Evolutionary conservation across 305 asterid species (phyloP), one percentile per base, ranked within the genome.

Genomic region (Fraxinus albicans): DNA sequence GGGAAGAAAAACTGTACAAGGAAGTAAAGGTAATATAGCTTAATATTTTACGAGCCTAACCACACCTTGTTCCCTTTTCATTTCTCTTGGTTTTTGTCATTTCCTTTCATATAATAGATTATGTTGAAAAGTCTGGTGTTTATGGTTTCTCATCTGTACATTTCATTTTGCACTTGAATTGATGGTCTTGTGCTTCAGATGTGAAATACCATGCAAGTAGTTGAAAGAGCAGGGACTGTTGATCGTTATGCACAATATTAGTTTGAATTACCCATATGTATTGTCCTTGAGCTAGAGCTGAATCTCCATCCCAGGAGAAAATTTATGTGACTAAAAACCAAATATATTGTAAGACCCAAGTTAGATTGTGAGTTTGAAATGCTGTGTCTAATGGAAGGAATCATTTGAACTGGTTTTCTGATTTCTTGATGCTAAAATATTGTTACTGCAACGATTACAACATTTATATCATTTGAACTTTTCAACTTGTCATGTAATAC

Each of bases 1-100:
- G 99, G 99, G 98, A 96, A 89, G 90, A 94, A 84, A 96, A 96
- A 89, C 86, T 95, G 74, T 95, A 91, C 89, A 93, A 95, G 93
- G 99, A 94, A 92, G 98, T 96, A 31, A 96, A 96, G 98, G 99
- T 94, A 90, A 86, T 79, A 58, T 79, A 40, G 79, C 80, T 73
- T 84, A 12, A 69, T 44, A 31, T 76, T 31, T 70, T 73, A 50
- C 60, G 79, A 53, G 80, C 25, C 63, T 42, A 67, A 77, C 44
- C 72, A 6, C 83, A 65, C 82, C 9, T 23, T 40, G 5, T 77
- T 77, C 36, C 25, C 77, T 67, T 9, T 29, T 65, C 38, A 8
- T 35, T 29, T 77, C 60, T 77, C 34, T 29, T 77, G 78, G 17
- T 10, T 65, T 19, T 72, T 23, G 23, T 81, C 58, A 21, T 50